Evolutionary conservation across 805 yeast species (phyloP).

Genomic region (Starmerella potacharoeniae): DNA sequence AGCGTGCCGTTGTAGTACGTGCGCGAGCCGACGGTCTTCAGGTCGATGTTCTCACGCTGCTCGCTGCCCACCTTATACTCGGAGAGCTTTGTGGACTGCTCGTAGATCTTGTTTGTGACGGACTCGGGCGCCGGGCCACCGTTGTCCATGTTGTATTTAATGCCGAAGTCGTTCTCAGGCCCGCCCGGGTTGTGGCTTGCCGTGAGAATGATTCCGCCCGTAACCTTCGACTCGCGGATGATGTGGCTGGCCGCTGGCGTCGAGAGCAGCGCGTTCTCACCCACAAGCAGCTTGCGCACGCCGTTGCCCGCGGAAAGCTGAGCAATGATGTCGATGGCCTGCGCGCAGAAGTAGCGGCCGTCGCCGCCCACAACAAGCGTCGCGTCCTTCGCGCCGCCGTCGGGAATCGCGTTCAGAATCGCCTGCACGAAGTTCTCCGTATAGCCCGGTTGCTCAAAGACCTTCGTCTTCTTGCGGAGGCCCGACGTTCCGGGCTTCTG

Average conservation of each 20-base stretch:
- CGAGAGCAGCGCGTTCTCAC: constrained; percentile 77
- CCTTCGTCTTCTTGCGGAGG: constrained; percentile 77
- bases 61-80: constrained; percentile 44
- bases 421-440: constrained; percentile 92
- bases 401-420: constrained; percentile 75
- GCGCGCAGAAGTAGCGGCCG: constrained; percentile 82
- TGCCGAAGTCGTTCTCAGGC: constrained; percentile 81
- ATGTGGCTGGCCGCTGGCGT: constrained; percentile 96
- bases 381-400: constrained; percentile 55
- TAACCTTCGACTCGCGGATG: constrained; percentile 59
- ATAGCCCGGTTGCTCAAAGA: constrained; percentile 68
- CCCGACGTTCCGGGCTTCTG: constrained; percentile 99
- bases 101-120: constrained; percentile 80
- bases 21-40: constrained; percentile 43
- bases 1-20: constrained; percentile 36
- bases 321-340: constrained; percentile 69
- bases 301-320: constrained; percentile 86
- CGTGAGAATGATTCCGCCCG: constrained; percentile 88
- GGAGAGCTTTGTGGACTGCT: constrained; percentile 46
- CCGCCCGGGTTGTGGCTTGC: constrained; percentile 99
- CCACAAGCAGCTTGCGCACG: constrained; percentile 71
- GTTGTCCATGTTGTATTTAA: constrained; percentile 85
- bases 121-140: constrained; percentile 99
- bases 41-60: constrained; percentile 54
- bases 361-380: constrained; percentile 92